phyloP scores from a whole-genome alignment of 129 eudicot genomes.

The Centrapalus pauciflorus region DNA sequence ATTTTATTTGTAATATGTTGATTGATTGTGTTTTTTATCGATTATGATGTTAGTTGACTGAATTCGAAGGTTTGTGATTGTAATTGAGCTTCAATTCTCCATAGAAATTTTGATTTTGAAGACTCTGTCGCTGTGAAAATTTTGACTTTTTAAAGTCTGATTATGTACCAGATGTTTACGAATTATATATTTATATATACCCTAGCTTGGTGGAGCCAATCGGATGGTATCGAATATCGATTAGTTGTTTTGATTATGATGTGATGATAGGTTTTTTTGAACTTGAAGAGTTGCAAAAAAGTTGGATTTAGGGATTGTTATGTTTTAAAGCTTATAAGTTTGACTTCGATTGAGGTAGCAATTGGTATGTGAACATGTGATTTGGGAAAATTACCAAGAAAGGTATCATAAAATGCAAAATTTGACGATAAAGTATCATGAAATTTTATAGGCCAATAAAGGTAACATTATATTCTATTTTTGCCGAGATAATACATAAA shows the following conservation, averaged over 20 bases:
- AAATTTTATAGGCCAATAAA: no score
- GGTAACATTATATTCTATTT: no score
- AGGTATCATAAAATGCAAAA: no score
- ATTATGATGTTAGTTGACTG: neutral
- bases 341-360: neutral
- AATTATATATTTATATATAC: no score
- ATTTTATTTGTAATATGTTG: neutral
- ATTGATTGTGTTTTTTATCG: slow-evolving; percentile 9
- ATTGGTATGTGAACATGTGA: slow-evolving; percentile 10
- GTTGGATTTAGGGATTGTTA: neutral
- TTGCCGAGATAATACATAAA: no score
- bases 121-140: slow-evolving; percentile 2
- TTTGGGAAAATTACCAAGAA: no score
- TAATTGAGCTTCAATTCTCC: neutral
- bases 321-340: neutral
- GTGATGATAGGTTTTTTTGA: neutral
- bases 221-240: slow-evolving; percentile 6
- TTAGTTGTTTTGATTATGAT: neutral
- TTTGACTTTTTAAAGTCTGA: slow-evolving; percentile 17
- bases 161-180: neutral
- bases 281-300: neutral
- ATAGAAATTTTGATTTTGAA: neutral
- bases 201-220: neutral
- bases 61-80: neutral
- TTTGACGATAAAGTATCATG: no score